These are phyloP conservation scores for Chalciporus pseudorubinellus DNA, from an alignment of 768 basidiomycete genomes.

Conservation along the genomic window DNA sequence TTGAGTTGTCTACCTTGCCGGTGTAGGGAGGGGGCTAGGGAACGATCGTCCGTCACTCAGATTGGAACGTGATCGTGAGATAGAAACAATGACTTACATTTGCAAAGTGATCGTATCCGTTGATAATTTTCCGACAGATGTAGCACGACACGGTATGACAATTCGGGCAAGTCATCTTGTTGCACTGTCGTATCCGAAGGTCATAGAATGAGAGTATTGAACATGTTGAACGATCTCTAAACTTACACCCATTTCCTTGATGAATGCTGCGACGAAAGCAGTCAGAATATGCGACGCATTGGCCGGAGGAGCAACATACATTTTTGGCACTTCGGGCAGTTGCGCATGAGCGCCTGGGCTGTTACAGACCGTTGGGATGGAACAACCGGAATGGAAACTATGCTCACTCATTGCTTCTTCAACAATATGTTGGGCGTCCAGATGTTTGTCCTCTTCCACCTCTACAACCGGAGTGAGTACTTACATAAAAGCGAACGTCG, in stretches of 20 bases:
- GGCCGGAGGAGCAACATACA: slow-evolving; percentile 39
- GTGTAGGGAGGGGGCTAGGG: slow-evolving; percentile 23
- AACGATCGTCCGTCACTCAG: slow-evolving; percentile 4
- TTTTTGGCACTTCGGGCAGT: slow-evolving; percentile 85
- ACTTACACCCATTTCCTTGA: slow-evolving; percentile 76
- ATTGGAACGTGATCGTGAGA: background rate
- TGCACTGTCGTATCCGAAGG: slow-evolving; percentile 53
- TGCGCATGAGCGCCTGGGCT: slow-evolving; percentile 83
- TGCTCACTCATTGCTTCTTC: slow-evolving; percentile 89
- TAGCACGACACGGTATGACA: slow-evolving; percentile 81
- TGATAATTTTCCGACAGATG: slow-evolving; percentile 70
- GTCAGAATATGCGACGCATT: background rate
- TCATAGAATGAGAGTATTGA: background rate
- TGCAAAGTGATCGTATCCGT: slow-evolving; percentile 75
- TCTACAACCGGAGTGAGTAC: slow-evolving; percentile 42
- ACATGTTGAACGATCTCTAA: background rate
- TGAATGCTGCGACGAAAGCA: slow-evolving; percentile 52
- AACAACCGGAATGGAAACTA: slow-evolving; percentile 16
- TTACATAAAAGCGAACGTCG: background rate
- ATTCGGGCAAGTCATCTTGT: slow-evolving; percentile 84
- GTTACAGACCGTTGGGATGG: slow-evolving; percentile 4
- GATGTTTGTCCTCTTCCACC: slow-evolving; percentile 66
- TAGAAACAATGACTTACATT: slow-evolving; percentile 35
- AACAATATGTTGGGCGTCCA: slow-evolving; percentile 73
- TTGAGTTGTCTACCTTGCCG: slow-evolving; percentile 32